These are phyloP conservation scores for Hibiscus syriacus DNA, from an alignment of 345 rosid genomes.

Conservation along the genomic window DNA sequence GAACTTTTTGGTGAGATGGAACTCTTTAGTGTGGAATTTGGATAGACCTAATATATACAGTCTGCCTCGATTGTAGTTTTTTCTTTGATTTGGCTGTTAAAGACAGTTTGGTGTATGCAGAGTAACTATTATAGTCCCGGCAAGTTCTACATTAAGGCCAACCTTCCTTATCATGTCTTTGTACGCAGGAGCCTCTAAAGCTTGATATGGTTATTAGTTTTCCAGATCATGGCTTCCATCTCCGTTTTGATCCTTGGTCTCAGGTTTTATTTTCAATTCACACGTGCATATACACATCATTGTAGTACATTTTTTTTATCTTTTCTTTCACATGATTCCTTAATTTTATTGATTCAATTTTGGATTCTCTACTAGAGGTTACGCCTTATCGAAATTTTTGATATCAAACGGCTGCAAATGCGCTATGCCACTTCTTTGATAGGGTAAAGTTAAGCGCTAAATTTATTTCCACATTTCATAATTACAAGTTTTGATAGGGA, in stretches of 20 bases:
- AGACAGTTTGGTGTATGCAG: not conserved
- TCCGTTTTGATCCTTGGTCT: constrained; percentile 98
- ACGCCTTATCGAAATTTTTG: constrained; percentile 84
- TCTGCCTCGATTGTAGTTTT: not conserved
- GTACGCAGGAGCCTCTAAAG: constrained; percentile 72
- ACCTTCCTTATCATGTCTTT: constrained; percentile 1
- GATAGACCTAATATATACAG: not conserved
- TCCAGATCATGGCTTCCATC: constrained; percentile 97
- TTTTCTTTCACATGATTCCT: not conserved
- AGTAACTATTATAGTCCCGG: not conserved
- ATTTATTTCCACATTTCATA: not conserved
- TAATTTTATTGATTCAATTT: constrained; percentile 10
- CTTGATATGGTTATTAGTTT: constrained; percentile 84
- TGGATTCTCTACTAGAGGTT: constrained; percentile 52
- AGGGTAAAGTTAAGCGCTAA: constrained; percentile 49
- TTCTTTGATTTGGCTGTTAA: constrained; percentile 8
- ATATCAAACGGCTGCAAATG: constrained; percentile 92
- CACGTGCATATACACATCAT: not conserved
- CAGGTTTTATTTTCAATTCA: constrained; percentile 43
- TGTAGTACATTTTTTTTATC: not conserved
- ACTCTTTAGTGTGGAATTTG: not conserved
- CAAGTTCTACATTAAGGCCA: not conserved
- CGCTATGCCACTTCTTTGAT: constrained; percentile 74
- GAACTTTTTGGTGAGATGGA: not conserved
- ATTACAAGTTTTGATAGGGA: not conserved